phyloP scores from a whole-genome alignment of 2,329 filamentous ascomycete genomes.

The Exophiala dermatitidis region DNA sequence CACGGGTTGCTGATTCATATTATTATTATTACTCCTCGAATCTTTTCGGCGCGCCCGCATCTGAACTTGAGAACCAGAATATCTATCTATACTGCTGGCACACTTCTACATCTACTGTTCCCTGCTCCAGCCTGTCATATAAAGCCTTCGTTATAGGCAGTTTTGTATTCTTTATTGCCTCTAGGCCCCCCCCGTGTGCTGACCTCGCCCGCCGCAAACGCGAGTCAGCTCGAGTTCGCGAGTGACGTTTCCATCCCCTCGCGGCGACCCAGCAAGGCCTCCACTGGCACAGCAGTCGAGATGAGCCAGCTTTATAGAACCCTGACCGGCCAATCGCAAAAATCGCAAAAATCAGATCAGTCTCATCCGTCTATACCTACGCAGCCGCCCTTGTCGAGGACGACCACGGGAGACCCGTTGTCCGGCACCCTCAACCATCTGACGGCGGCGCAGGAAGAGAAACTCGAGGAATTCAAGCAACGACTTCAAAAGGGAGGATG shows the following conservation, averaged over 20 bases:
- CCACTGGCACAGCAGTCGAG: background rate
- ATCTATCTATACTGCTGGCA: too few species aligned
- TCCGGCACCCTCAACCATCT: slow-evolving; percentile 74
- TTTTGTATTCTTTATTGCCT: background rate
- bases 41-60: background rate
- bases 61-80: background rate
- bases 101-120: too few species aligned
- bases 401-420: slow-evolving; percentile 25
- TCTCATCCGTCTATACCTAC: slow-evolving; percentile 17
- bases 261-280: too few species aligned
- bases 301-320: slow-evolving; percentile 24
- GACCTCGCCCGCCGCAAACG: background rate
- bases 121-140: background rate
- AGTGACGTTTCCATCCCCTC: background rate
- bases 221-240: background rate
- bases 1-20: too few species aligned
- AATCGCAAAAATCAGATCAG: slow-evolving; percentile 24
- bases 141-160: background rate
- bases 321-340: slow-evolving; percentile 26
- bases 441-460: slow-evolving; percentile 58
- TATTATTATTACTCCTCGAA: background rate
- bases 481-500: slow-evolving; percentile 57
- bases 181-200: too few species aligned
- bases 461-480: slow-evolving; percentile 65
- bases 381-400: slow-evolving; percentile 17